Evolutionary conservation across 768 basidiomycete genomes (phyloP), one percentile per base, ranked within the genome.

Genomic region (Tricholoma furcatifolium): DNA sequence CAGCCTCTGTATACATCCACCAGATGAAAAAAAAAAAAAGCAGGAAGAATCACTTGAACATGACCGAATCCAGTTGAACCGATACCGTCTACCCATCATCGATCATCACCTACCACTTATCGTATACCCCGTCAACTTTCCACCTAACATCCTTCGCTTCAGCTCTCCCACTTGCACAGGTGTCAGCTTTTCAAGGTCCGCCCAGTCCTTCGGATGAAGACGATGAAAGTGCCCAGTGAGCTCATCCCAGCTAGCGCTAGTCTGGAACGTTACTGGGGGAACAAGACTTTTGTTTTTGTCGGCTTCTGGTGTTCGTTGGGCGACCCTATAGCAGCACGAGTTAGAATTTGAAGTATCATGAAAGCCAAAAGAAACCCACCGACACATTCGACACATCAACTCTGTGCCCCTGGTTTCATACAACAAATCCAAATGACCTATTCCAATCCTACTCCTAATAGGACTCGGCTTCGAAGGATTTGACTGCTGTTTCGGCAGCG

Each of bases 111-210:
- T n/a, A n/a, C n/a, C n/a, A n/a, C n/a, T n/a, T n/a, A n/a, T n/a
- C n/a, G 52, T 48, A 21, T 48, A 52, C 11, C 56, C 51, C 3
- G 56, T 49, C 8, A 54, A 34, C 39, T 52, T 55, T 21, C 55
- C 58, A 17, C 61, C 56, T 53, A 48, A 15, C 58, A 65, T 42
- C 12, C 63, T 55, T 38, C 66, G 67, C 10, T 56, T 40, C 51
- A 65, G 63, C 58, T 74, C 72, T 15, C 67, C 65, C 14, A 74
- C 61, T 60, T 72, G 70, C 35, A 59, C 60, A 1, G 67, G 63
- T 9, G 59, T 61, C 44, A 72, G 52, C 55, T 56, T 63, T 42
- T 68, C 68, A 18, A 74, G 51, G 40, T 67, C 70, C 27, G 60
- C 59, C 38, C 69, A 72, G 6, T 57, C 60, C 17, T 67, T 63